phyloP scores from a whole-genome alignment of 108 stramenopile genomes.

The Pseudonitzschia pungens region DNA sequence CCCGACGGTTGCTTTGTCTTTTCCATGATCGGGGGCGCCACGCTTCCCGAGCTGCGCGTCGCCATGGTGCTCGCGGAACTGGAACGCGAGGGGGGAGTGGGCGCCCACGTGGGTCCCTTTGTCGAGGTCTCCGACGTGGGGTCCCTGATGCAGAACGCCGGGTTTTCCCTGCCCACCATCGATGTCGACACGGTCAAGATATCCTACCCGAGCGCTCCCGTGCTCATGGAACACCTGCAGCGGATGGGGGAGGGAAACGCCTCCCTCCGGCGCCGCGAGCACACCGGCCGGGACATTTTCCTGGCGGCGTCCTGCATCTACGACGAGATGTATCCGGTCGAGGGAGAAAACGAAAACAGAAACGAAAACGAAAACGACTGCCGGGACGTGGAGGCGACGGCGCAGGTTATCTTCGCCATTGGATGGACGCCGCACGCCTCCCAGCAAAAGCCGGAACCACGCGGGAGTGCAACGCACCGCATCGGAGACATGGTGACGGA shows the following conservation, averaged over 20 bases:
- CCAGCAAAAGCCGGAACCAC: conserved; percentile 83
- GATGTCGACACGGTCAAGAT: conserved; percentile 93
- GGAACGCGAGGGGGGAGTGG: conserved; percentile 91
- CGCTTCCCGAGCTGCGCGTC: conserved; percentile 89
- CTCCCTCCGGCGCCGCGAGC: conserved; percentile 47
- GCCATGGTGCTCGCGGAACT: conserved; percentile 86
- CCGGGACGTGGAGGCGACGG: conserved; percentile 63
- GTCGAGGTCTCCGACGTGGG: conserved; percentile 92
- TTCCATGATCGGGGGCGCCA: conserved; percentile 92
- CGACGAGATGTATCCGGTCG: conserved; percentile 70
- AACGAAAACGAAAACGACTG: conserved; percentile 34
- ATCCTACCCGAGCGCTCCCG: conserved; percentile 69
- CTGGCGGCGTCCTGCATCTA: conserved; percentile 90
- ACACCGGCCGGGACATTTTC: conserved; percentile 80
- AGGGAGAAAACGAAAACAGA: no score
- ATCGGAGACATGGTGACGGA: conserved; percentile 57
- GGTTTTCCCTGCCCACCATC: conserved; percentile 92
- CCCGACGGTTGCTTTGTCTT: conserved; percentile 97
- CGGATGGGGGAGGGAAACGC: conserved; percentile 97
- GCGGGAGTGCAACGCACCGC: conserved; percentile 75
- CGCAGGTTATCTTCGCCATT: conserved; percentile 94
- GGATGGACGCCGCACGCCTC: conserved; percentile 96
- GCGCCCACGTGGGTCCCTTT: conserved; percentile 92
- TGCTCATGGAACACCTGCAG: conserved; percentile 92
- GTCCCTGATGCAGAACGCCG: conserved; percentile 77